Evolutionary conservation across 2,329 filamentous ascomycete species (phyloP), one percentile per base, ranked within the genome.

Genomic region (Botrytis pseudocinerea): DNA sequence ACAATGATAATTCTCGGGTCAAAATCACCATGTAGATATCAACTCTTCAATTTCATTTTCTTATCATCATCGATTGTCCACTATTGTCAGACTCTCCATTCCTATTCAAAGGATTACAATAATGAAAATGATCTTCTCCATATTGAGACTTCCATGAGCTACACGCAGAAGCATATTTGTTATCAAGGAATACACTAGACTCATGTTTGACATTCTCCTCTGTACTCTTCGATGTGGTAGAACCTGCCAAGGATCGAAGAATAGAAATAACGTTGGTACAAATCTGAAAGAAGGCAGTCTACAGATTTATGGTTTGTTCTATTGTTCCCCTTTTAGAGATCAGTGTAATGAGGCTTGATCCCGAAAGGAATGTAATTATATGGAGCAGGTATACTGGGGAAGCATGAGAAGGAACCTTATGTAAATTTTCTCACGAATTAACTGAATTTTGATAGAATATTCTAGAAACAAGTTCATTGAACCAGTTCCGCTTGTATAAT

Each of bases 361-460:
- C 14, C 14, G 2, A 18, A 18, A 32, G n/a, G 14, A 57, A 32
- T 28, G n/a, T 8, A 28, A n/a, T 28, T 9, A 2, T 28, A 4
- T 57, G 16, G 51, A 14, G 18, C 3, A 32, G 3, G 6, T 7
- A 8, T 8, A 4, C 5, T 57, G 1, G n/a, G 2, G n/a, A 57
- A 6, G 2, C 2, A 4, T 4, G 6, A 28, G n/a, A 28, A 32
- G 18, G 7, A 32, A 28, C 1, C 14, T 18, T 28, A 57, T 57
- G 0, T 9, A 9, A 9, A 6, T 18, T 0, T 32, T 28, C 1
- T 1, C 4, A 9, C 18, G 51, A 4, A 18, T 2, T 32, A 4
- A 25, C 3, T 32, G 3, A 6, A 18, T 3, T 28, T 18, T 32
- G n/a, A 28, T 57, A 32, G 51, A 57, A 57, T 6, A 6, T 57